Base-by-base conservation (phyloP, 139 green algal genomes). In the Chlorella sp. region DNA sequence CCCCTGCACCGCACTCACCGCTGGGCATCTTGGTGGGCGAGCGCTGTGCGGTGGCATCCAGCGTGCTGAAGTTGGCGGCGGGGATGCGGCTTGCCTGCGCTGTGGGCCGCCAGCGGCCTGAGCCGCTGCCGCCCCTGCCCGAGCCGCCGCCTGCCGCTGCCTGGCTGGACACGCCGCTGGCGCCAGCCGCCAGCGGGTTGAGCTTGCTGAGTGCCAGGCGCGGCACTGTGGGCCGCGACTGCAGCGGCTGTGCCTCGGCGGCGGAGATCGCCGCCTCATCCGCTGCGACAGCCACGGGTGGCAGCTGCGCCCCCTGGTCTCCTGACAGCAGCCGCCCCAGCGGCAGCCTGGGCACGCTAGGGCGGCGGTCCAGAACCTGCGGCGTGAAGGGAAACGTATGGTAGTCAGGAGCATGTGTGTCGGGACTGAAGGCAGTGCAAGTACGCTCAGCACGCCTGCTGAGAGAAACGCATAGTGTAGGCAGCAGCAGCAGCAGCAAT, bases 281-380 rank as follows among this genome's bases (percentile, higher is more conserved):
- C 17, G 73, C 36, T 21, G 38, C 76, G 28, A 34, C 25, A 5
- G 36, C 76, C 12, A 57, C 76, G 4, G 60, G 36, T 23, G 32
- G 32, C 51, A 17, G 7, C 11, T 30, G 38, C 4, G 32, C 55
- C 55, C 9, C 30, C 30, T 68, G 30, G 3, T 25, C 57, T 57
- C 18, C 60, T 4, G 60, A 73, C 41, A 63, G 41, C 26, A 84
- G 44, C 64, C 12, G n/a, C 3, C 44, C 64, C 64, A 84, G 41
- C 18, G 41, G 41, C 79, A 84, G 79, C 63, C 26, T 68, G 1
- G 81, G 81, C 57, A 86, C 81, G 1, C 30, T 63, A 4, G 81
- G 81, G 0, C 81, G 81, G 18, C 81, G 69, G 17, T 47, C 44
- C 38, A 86, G 60, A 26, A 82, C 70, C 39, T 75, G 57, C 60